Evolutionary conservation across 2,329 filamentous ascomycete genomes (phyloP).

Genomic region (Ambrosiella cleistominuta): DNA sequence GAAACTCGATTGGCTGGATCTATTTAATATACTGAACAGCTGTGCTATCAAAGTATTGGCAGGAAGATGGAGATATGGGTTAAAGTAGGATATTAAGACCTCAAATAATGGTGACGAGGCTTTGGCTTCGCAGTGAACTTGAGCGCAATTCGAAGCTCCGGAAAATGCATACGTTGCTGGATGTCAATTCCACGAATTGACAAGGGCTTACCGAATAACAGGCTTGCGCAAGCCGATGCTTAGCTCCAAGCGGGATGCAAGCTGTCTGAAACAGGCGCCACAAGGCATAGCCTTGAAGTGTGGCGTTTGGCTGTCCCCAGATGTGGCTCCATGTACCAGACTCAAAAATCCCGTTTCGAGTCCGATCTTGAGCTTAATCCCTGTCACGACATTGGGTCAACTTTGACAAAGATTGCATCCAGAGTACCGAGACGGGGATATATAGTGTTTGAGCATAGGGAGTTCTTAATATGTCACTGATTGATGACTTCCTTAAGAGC

Average conservation of each 20-base stretch:
- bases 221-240: constrained; percentile 6
- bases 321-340: not conserved
- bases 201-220: not conserved
- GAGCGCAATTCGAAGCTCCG: constrained; percentile 8
- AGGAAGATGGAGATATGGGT: not conserved
- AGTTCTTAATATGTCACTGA: too few relatives aligned
- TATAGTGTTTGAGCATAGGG: too few relatives aligned
- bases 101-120: constrained; percentile 10
- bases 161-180: constrained; percentile 19
- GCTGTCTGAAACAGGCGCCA: constrained; percentile 2
- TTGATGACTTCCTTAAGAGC: too few relatives aligned
- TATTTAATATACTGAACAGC: too few relatives aligned
- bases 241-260: not conserved
- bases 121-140: constrained; percentile 1
- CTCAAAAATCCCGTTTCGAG: too few relatives aligned
- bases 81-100: constrained; percentile 2
- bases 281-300: not conserved
- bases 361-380: too few relatives aligned
- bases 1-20: not conserved
- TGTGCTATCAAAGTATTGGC: too few relatives aligned
- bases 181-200: constrained; percentile 12
- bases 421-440: too few relatives aligned
- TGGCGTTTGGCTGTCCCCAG: not conserved
- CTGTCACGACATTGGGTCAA: too few relatives aligned
- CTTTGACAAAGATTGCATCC: too few relatives aligned